Base-by-base conservation (phyloP, 495 filamentous ascomycete genomes). In the Cladorrhinum samala region DNA sequence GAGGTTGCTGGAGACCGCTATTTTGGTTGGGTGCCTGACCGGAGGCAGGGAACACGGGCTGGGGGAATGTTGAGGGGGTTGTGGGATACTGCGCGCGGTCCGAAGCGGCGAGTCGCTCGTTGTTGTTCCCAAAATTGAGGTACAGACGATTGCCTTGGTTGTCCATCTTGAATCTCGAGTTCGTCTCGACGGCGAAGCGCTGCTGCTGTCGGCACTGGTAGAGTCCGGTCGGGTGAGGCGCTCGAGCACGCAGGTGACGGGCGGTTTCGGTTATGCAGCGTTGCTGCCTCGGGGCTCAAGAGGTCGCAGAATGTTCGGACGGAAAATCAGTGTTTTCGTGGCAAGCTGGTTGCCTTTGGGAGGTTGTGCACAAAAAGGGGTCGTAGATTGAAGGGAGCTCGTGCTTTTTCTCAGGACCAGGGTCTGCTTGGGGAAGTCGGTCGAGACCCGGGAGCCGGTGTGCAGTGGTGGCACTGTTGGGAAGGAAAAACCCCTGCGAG, bases 51-150 rank as follows among this genome's bases (percentile, higher is more conserved):
- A 81, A 83, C 64, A 94, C 84, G 24, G 91, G 90, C 70, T 96
- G 91, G 9, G 91, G 91, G 62, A 96, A 96, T 46, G 91, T 93
- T 55, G 91, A 96, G 50, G 93, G 92, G 16, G 93, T 98, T 43
- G 93, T 95, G 64, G 93, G 94, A 80, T 92, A 98, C 53, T 47
- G 45, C 9, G 87, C 83, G 70, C 88, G 88, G 68, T 83, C 86
- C 69, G 82, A 82, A 51, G 80, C 70, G 47, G 79, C 75, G 40
- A 83, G 80, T 62, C 83, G 82, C 59, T 80, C 79, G 59, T 84
- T 83, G 64, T 83, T 83, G 60, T 72, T 82, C 56, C 72, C 75
- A 65, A 89, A 86, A 69, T 90, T 91, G 56, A 90, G 75, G 63
- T 84, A 82, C 51, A 87, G 76, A 50, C 84, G 84, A 58, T 81